Evolutionary conservation across 805 yeast genomes (phyloP).

Genomic region (Lachancea nothofagi): DNA sequence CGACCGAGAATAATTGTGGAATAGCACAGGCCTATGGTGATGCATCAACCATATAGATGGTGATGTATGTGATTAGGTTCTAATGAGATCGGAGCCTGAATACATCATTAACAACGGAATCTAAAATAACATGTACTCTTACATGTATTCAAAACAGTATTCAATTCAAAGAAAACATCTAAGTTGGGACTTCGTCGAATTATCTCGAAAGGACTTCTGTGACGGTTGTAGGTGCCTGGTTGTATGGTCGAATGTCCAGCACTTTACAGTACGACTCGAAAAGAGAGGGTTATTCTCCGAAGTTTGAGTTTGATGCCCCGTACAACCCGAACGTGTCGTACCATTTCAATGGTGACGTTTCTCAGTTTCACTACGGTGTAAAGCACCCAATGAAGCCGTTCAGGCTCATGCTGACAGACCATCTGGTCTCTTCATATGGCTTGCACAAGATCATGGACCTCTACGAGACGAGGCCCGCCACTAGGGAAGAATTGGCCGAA

Average conservation of each 20-base stretch:
- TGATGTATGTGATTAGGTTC: too few relatives aligned
- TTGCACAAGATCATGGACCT: slow-evolving; percentile 95
- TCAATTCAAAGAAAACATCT: too few relatives aligned
- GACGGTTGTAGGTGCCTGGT: too few relatives aligned
- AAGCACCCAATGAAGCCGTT: slow-evolving; percentile 99
- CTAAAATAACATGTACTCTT: too few relatives aligned
- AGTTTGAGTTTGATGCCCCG: slow-evolving; percentile 39
- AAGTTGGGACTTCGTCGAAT: too few relatives aligned
- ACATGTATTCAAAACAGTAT: too few relatives aligned
- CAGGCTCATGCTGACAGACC: slow-evolving; percentile 97
- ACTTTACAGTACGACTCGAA: slow-evolving; percentile 40
- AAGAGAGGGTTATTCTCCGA: slow-evolving; percentile 40
- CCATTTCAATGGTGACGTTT: slow-evolving; percentile 78
- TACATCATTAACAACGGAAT: too few relatives aligned
- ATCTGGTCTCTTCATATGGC: slow-evolving; percentile 94
- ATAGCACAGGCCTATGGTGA: too few relatives aligned
- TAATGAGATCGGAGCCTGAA: too few relatives aligned
- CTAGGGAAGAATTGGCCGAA: slow-evolving; percentile 96
- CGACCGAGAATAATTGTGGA: too few relatives aligned
- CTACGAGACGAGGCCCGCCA: slow-evolving; percentile 94
- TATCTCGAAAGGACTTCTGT: too few relatives aligned
- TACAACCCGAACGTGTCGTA: slow-evolving; percentile 67
- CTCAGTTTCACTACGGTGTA: slow-evolving; percentile 83
- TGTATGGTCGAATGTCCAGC: slow-evolving; percentile 1
- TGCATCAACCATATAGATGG: too few relatives aligned